A percentile compares a stretch with the other conserved stretches of the same genome.
Conservation (phyloP, 1,284 basidiomycete species). For the Butyriboletus appendiculatus region DNA sequence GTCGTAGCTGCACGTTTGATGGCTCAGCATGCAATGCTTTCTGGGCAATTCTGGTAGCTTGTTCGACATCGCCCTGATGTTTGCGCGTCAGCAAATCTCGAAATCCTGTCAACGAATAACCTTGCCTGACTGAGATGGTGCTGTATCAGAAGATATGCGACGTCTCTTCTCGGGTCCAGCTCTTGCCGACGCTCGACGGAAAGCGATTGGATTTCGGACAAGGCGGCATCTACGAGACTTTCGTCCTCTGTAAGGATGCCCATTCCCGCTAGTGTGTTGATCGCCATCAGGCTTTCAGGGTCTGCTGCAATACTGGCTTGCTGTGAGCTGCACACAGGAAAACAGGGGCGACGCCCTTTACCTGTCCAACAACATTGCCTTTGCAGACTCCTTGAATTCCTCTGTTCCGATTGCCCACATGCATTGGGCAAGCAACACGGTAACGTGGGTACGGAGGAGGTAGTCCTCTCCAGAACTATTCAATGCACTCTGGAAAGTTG, state of each 20-base stretch:
- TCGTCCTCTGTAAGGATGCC: slow-evolving; percentile 81
- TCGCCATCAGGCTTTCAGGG: slow-evolving; percentile 74
- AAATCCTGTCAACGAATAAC: slow-evolving; percentile 1
- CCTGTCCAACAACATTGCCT: slow-evolving; percentile 84
- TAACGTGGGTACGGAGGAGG: slow-evolving; percentile 64
- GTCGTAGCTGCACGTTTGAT: slow-evolving; percentile 46
- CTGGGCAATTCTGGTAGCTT: slow-evolving; percentile 57
- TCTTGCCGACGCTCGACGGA: slow-evolving; percentile 60
- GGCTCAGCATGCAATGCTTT: slow-evolving; percentile 60
- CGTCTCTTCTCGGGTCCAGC: slow-evolving; percentile 66
- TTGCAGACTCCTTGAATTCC: slow-evolving; percentile 76
- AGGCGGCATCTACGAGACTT: slow-evolving; percentile 81
- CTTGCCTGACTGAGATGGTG: slow-evolving; percentile 67
- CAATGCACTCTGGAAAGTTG: slow-evolving; percentile 66
- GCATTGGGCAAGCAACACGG: slow-evolving; percentile 75
- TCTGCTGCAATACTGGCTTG: slow-evolving; percentile 60
- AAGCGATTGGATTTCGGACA: slow-evolving; percentile 77
- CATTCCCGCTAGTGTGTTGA: slow-evolving; percentile 84
- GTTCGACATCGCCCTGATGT: slow-evolving; percentile 47
- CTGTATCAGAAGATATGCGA: slow-evolving; percentile 66
- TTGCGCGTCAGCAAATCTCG: slow-evolving; percentile 1
- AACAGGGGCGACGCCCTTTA: slow-evolving; percentile 38
- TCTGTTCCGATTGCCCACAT: slow-evolving; percentile 80
- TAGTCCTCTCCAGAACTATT: slow-evolving; percentile 51
- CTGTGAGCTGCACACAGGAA: slow-evolving; percentile 14